Conservation (phyloP, 2,329 filamentous ascomycete species). For the Calcarisporium arbuscula region DNA sequence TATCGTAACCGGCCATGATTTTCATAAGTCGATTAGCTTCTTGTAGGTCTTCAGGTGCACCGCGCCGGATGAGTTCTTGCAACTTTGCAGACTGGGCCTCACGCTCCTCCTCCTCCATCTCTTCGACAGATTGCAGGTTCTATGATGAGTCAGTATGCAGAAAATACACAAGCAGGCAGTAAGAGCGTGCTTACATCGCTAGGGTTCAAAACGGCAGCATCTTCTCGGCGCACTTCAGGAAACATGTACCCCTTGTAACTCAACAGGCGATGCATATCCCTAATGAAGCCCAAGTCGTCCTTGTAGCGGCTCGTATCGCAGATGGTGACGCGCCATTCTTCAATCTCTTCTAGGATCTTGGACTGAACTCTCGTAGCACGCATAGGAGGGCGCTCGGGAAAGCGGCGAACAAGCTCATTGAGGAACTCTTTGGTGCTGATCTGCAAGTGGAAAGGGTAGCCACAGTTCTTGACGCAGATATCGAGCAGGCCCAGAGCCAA, state of each 20-base stretch:
- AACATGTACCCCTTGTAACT: constrained; percentile 98
- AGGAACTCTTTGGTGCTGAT: constrained; percentile 98
- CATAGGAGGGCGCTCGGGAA: constrained; percentile 86
- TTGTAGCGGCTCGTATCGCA: constrained; percentile 97
- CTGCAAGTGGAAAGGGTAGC: constrained; percentile 96
- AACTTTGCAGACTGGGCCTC: constrained; percentile 97
- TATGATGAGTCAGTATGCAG: constrained; percentile 26
- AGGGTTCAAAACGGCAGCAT: constrained; percentile 93
- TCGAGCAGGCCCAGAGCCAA: constrained; percentile 89
- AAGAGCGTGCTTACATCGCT: constrained; percentile 69
- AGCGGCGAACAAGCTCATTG: constrained; percentile 93
- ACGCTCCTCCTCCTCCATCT: constrained; percentile 96
- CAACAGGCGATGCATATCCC: constrained; percentile 93
- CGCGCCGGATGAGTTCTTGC: constrained; percentile 89
- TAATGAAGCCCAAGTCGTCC: constrained; percentile 90
- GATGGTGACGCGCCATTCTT: constrained; percentile 97
- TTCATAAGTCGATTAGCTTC: constrained; percentile 99
- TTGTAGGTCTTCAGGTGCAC: constrained; percentile 86
- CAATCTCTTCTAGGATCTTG: constrained; percentile 91
- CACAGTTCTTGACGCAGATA: constrained; percentile 99
- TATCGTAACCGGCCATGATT: constrained; percentile 97
- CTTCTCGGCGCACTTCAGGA: constrained; percentile 83
- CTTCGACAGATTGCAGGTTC: constrained; percentile 93
- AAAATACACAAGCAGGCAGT: constrained; percentile 5
- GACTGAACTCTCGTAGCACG: constrained; percentile 81